Evolutionary conservation across 495 filamentous ascomycete species (phyloP).

Genomic region (Penicillium maclennaniae): DNA sequence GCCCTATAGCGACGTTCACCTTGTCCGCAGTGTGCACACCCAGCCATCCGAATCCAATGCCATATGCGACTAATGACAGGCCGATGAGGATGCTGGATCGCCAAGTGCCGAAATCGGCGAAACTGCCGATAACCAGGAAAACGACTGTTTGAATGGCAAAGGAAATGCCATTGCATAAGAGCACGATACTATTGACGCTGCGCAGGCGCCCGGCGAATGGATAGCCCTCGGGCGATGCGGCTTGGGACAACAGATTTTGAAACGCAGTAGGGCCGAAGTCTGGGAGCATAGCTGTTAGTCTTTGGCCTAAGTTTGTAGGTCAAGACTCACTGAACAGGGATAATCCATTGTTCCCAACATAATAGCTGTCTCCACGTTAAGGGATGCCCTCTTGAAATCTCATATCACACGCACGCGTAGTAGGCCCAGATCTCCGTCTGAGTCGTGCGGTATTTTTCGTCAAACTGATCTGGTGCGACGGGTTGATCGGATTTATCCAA

Average conservation of each 20-base stretch:
- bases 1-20: constrained; percentile 53
- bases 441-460: constrained; percentile 42
- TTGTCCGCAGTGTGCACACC: constrained; percentile 53
- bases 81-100: constrained; percentile 58
- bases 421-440: constrained; percentile 61
- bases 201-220: constrained; percentile 51
- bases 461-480: constrained; percentile 24
- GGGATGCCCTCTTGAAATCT: background rate
- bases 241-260: constrained; percentile 59
- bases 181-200: constrained; percentile 58
- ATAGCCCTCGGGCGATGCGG: constrained; percentile 45
- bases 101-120: constrained; percentile 57
- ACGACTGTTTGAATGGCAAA: constrained; percentile 61
- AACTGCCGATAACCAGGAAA: constrained; percentile 57
- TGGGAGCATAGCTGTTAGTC: constrained; percentile 10
- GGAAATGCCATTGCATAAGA: constrained; percentile 59
- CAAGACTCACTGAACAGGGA: constrained; percentile 53
- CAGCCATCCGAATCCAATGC: constrained; percentile 61
- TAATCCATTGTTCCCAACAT: constrained; percentile 65
- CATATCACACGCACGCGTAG: constrained; percentile 44
- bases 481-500: constrained; percentile 12
- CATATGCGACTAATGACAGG: constrained; percentile 55
- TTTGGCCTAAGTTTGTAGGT: background rate
- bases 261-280: constrained; percentile 65
- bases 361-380: constrained; percentile 40